Base-by-base conservation (phyloP, 2,329 filamentous ascomycete genomes). In the Zymoseptoria tritici region DNA sequence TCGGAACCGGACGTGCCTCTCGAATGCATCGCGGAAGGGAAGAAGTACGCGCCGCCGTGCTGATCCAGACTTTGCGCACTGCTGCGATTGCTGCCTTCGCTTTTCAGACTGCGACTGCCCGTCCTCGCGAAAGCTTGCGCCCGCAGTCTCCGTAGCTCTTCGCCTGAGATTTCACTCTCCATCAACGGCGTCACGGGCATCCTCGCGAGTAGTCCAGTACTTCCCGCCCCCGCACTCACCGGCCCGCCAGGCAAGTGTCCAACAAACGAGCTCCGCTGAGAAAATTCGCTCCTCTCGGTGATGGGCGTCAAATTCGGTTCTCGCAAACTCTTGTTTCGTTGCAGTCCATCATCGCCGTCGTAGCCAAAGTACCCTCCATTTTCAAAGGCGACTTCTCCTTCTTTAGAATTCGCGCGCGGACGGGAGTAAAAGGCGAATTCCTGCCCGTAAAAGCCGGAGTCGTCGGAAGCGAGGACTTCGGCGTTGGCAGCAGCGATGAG, bases 401-500 rank as follows among this genome's bases (percentile, higher is more conserved):
- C 77, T 29, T 76, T 78, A 20, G 70, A 67, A 29, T 79, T 80
- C 53, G 70, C 67, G 24, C 73, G 75, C 0, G 74, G 71, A 52
- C 75, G 72, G 9, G 92, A 91, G 73, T 96, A 99, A 73, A 99
- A 99, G 0, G 91, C 92, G 70, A 99, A 99, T 72, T 99, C 94
- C 66, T 91, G 88, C 0, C 94, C 94, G 70, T 99, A 99, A 78
- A 94, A 95, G 0, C 91, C 93, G 64, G 97, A 93, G 6, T 87
- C 87, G 70, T 99, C 94, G 66, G 91, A 92, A 52, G 94, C 93
- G 7, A 99, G 80, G 1, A 89, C 94, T 72, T 94, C 92, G 0
- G 93, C 92, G 67, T 99, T 99, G 4, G 94, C 94, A 60, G 91
- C 94, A 0, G 92, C 93, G 61, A 99, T 95, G 67, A 97, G 94